Evolutionary conservation across 2,329 filamentous ascomycete species (phyloP).

Genomic region (Raffaelea arxii): DNA sequence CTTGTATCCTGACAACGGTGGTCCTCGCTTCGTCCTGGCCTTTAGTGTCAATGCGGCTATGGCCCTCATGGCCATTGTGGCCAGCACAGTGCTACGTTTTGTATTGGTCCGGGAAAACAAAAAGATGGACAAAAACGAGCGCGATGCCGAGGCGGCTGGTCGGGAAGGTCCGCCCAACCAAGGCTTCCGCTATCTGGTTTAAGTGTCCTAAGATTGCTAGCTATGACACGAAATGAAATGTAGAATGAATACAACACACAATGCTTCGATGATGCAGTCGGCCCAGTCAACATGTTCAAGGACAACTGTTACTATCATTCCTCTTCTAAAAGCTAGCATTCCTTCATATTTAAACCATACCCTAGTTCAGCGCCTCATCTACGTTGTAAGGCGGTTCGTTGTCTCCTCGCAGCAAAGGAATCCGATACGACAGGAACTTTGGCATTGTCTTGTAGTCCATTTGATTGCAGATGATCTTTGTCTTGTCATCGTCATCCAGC

Average conservation of each 20-base stretch:
- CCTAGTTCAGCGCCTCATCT: too few species aligned
- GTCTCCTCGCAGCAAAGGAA: conserved; percentile 12
- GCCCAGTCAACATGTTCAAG: too few species aligned
- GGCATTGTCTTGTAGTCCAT: conserved; percentile 17
- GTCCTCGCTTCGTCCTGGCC: conserved; percentile 41
- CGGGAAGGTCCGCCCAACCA: background rate
- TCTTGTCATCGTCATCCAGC: conserved; percentile 17
- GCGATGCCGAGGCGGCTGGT: background rate
- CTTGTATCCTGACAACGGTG: conserved; percentile 33
- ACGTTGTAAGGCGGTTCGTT: background rate
- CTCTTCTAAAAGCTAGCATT: too few species aligned
- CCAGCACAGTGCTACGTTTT: conserved; percentile 51
- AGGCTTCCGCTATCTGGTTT: background rate
- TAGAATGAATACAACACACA: too few species aligned
- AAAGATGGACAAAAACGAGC: background rate
- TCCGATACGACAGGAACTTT: conserved; percentile 19
- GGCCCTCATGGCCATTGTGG: conserved; percentile 51
- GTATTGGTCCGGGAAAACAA: conserved; percentile 45
- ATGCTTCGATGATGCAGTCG: too few species aligned
- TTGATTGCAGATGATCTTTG: conserved; percentile 13
- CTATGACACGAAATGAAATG: too few species aligned
- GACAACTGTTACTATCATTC: too few species aligned
- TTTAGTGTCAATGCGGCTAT: conserved; percentile 61
- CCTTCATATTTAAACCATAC: too few species aligned
- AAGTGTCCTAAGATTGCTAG: too few species aligned